phyloP scores from a whole-genome alignment of 345 rosid genomes.

The Syzygium oleosum region DNA sequence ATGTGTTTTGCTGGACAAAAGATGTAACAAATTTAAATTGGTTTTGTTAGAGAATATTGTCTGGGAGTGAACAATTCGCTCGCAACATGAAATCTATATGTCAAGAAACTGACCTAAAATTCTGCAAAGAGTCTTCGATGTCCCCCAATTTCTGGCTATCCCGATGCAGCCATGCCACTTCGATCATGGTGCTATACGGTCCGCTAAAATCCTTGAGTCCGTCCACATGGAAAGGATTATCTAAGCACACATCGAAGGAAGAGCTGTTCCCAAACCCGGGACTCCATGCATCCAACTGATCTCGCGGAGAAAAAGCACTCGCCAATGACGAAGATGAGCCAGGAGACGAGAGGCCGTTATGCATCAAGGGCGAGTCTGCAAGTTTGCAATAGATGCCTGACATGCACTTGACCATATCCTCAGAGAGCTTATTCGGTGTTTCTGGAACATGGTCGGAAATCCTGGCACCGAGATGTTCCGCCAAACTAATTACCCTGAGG shows the following conservation, averaged over 20 bases:
- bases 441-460: conserved; percentile 91
- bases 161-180: conserved; percentile 73
- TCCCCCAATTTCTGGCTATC: conserved; percentile 69
- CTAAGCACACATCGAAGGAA: conserved; percentile 67
- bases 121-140: conserved; percentile 64
- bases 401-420: conserved; percentile 95
- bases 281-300: conserved; percentile 77
- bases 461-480: conserved; percentile 88
- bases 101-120: conserved; percentile 54
- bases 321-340: conserved; percentile 60
- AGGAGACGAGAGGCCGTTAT: conserved; percentile 65
- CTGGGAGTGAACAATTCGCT: not conserved
- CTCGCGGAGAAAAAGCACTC: conserved; percentile 64
- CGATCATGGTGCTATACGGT: conserved; percentile 80
- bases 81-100: not conserved
- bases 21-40: not conserved
- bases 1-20: not conserved
- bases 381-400: conserved; percentile 84
- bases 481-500: conserved; percentile 70
- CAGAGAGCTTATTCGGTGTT: conserved; percentile 84
- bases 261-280: conserved; percentile 74
- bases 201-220: conserved; percentile 92
- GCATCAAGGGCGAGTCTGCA: conserved; percentile 61
- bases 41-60: not conserved
- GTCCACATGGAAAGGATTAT: conserved; percentile 79